Evolutionary conservation across 306 rosid species (phyloP), one percentile per base, ranked within the genome.

Genomic region (Ochetophila trinervis): DNA sequence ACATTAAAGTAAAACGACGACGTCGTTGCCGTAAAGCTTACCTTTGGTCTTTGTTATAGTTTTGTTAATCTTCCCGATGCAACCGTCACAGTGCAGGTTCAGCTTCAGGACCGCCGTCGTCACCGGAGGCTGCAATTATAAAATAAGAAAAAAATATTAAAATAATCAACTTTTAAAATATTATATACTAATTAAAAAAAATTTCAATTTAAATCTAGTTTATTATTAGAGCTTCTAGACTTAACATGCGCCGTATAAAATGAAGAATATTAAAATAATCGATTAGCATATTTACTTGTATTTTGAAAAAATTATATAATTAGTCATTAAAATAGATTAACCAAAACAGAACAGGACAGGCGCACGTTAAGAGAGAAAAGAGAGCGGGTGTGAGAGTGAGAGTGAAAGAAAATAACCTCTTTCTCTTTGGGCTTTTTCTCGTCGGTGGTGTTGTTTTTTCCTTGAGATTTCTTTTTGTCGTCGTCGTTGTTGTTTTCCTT

Each of bases 51-150:
- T 86, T 13, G 19, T 57, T 13, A 85, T 68, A 0, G 24, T 56
- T 18, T 2, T 88, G 17, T 48, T 72, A 64, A 91, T 82, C 82
- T 74, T 86, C 42, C 62, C 50, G 4, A 73, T 55, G 70, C 96
- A 91, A 0, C 97, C 97, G 24, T 85, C 86, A 52, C 96, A 88
- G 67, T 85, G 95, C 16, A 76, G 52, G 12, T 55, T 24, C 62
- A 91, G 82, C 85, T 88, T 91, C 71, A 88, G 50, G 5, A 85
- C 81, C 63, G 75, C 76, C 71, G 91, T 83, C 22, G 83, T 85
- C 79, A 83, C 83, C 58, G 83, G 82, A 72, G 79, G 57, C 95
- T 91, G 45, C 60, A 13, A 27, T 23, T 19, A 50, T 67, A 44
- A 9, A 55, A 59, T 30, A 35, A 20, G 4, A 17, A 6, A 19